Base-by-base conservation (phyloP, 2,329 filamentous ascomycete genomes). In the Cercospora berteroae region DNA sequence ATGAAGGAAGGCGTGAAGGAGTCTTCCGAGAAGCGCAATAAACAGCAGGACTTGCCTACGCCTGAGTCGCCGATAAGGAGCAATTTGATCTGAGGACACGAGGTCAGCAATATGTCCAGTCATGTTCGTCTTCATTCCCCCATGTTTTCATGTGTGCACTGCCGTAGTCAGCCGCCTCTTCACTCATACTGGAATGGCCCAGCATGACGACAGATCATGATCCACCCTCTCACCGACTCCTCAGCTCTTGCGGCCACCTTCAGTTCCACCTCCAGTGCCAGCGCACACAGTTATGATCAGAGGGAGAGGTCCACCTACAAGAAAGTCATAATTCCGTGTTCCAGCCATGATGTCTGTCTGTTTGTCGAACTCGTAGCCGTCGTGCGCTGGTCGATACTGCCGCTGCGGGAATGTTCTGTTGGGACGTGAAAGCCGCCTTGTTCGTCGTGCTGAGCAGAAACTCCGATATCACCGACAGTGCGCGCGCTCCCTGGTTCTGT, bases 311-410 rank as follows among this genome's bases (percentile, higher is more conserved):
- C n/a, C 55, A 70, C 89, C 79, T 89, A 98, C 94, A 83, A 99
- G 87, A 82, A 98, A 98, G 82, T 99, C 95, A 83, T 99, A 99
- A 86, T 99, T 99, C 82, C 95, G 89, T 86, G 94, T 96, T 81
- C 92, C 93, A 77, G 95, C 94, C 95, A 99, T 99, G 72, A 71
- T 80, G 76, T 27, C 39, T 52, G 50, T 60, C 25, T 33, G 55
- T 58, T 29, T 36, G 48, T 27, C 48, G 48, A 25, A 55, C 23
- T 20, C 55, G 52, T 48, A 12, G 23, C 31, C 23, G 36, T n/a
- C 39, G 36, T 55, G 48, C 48, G 48, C 48, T 55, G 48, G 48
- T 55, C 48, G 23, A 55, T 25, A 55, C 48, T 25, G 48, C 48
- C 23, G 48, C 23, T 55, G 5, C 20, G 48, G 2, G 48, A 27